These are phyloP conservation scores for Russula olivacea DNA, from an alignment of 768 basidiomycete species.

Conservation along the genomic window DNA sequence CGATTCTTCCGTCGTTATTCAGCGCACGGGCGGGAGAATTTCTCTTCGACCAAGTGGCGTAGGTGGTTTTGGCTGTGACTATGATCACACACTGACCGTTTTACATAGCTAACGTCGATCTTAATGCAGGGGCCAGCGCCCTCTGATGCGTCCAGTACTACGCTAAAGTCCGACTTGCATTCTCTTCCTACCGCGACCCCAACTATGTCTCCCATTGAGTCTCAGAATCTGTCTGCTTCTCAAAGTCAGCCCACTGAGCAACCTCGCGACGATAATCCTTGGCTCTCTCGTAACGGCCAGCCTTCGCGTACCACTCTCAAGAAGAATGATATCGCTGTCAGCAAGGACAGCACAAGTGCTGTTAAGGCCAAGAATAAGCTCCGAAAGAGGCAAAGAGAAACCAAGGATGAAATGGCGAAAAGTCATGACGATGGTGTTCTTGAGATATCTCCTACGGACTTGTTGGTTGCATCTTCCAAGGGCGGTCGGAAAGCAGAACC, in stretches of 20 bases:
- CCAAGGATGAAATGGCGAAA: slow-evolving; percentile 50
- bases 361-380: slow-evolving; percentile 72
- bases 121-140: slow-evolving; percentile 10
- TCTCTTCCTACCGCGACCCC: slow-evolving; percentile 32
- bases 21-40: slow-evolving; percentile 64
- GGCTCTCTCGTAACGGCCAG: slow-evolving; percentile 48
- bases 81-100: not conserved
- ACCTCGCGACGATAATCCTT: slow-evolving; percentile 55
- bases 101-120: slow-evolving; percentile 15
- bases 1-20: slow-evolving; percentile 38
- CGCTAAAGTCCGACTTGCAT: slow-evolving; percentile 54
- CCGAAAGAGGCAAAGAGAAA: slow-evolving; percentile 56
- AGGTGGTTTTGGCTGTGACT: not conserved
- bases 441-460: slow-evolving; percentile 62
- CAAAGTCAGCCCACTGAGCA: slow-evolving; percentile 25
- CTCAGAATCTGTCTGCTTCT: slow-evolving; percentile 23
- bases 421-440: slow-evolving; percentile 70
- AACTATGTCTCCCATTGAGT: slow-evolving; percentile 19
- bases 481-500: slow-evolving; percentile 19
- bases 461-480: slow-evolving; percentile 33
- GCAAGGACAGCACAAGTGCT: slow-evolving; percentile 53
- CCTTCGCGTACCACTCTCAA: slow-evolving; percentile 46
- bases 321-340: slow-evolving; percentile 65
- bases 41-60: slow-evolving; percentile 49
- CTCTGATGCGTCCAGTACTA: slow-evolving; percentile 63